Evolutionary conservation across 306 rosid genomes (phyloP).

Genomic region (Nissolia schottii): DNA sequence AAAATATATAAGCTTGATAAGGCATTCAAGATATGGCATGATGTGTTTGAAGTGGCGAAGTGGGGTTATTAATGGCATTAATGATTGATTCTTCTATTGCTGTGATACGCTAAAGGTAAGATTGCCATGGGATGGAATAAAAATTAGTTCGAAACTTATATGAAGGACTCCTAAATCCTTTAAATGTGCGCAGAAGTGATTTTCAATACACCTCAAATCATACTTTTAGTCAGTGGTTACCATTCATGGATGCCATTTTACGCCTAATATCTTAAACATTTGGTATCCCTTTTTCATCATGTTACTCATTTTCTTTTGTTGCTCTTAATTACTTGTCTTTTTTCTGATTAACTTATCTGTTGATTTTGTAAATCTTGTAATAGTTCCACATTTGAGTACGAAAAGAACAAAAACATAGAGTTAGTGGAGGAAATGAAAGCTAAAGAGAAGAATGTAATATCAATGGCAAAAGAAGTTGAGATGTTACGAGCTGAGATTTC

Average conservation of each 20-base stretch:
- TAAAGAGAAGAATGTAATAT: slow-evolving; percentile 71
- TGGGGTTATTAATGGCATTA: not conserved
- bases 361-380: slow-evolving; percentile 22
- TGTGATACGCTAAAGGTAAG: not conserved
- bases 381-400: slow-evolving; percentile 66
- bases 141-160: slow-evolving; percentile 17
- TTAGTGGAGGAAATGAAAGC: slow-evolving; percentile 68
- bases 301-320: slow-evolving; percentile 11
- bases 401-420: slow-evolving; percentile 65
- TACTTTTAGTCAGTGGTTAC: not conserved
- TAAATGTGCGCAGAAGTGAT: not conserved
- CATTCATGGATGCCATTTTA: not conserved
- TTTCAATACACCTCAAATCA: not conserved
- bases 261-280: slow-evolving; percentile 1
- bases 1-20: slow-evolving; percentile 21
- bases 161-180: not conserved
- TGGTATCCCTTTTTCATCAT: not conserved
- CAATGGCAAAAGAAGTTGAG: slow-evolving; percentile 80
- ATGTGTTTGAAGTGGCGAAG: slow-evolving; percentile 18
- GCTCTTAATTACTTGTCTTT: not conserved
- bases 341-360: slow-evolving; percentile 9
- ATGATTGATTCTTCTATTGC: slow-evolving; percentile 1
- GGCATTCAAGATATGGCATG: slow-evolving; percentile 18
- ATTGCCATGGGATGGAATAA: not conserved
- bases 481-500: slow-evolving; percentile 56